Evolutionary conservation across 2,329 filamentous ascomycete genomes (phyloP).

Genomic region (Bipolaris bicolor): DNA sequence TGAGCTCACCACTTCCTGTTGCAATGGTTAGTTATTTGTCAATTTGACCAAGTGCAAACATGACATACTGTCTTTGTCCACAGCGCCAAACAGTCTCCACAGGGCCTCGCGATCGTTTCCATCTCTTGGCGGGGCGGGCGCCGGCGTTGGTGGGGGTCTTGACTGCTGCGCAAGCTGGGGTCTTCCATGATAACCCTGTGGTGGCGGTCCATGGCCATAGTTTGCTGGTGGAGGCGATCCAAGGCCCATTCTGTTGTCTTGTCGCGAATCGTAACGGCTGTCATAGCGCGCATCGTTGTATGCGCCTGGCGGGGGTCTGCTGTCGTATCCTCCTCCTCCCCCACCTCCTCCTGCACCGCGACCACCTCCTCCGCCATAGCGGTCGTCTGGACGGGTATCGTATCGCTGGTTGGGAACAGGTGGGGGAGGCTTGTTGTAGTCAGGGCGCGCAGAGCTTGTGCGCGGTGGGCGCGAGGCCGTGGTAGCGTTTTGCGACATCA

Average conservation of each 20-base stretch:
- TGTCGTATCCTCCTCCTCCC: conserved; percentile 30
- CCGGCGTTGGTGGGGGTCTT: conserved; percentile 55
- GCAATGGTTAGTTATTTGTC: conserved; percentile 10
- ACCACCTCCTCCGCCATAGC: conserved; percentile 38
- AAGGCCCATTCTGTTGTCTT: conserved; percentile 44
- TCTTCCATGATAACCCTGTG: conserved; percentile 70
- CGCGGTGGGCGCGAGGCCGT: conserved; percentile 39
- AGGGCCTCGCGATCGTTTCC: conserved; percentile 72
- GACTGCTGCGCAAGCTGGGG: conserved; percentile 58
- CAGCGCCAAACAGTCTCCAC: conserved; percentile 84
- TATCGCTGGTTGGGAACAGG: conserved; percentile 39
- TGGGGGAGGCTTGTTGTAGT: conserved; percentile 54
- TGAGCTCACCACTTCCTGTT: conserved; percentile 76
- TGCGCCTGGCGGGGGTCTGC: conserved; percentile 47
- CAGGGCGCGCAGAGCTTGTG: conserved; percentile 44
- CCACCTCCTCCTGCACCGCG: conserved; percentile 22
- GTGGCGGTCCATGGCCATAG: conserved; percentile 61
- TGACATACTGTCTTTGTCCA: conserved; percentile 77
- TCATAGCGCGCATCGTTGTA: conserved; percentile 47
- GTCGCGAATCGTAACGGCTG: conserved; percentile 35
- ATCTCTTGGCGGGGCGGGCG: conserved; percentile 60
- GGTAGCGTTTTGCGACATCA: conserved; percentile 40
- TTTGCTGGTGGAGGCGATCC: conserved; percentile 56
- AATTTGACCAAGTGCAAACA: background rate
- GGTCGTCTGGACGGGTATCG: conserved; percentile 48